phyloP scores from a whole-genome alignment of 192 early-diverging fungal species.

The Coemansia brasiliensis region DNA sequence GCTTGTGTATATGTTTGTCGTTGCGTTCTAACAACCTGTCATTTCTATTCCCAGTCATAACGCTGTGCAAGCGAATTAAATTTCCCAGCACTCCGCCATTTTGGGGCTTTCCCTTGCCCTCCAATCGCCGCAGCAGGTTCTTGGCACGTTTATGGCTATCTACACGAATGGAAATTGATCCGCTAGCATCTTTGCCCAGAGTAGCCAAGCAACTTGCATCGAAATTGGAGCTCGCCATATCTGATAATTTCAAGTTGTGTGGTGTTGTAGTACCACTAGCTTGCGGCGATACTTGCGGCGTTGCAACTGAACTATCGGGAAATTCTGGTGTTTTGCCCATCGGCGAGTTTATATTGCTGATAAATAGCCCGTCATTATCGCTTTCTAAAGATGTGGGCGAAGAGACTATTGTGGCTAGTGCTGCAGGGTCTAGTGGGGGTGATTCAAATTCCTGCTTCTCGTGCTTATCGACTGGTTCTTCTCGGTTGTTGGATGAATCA shows the following conservation, averaged over 20 bases:
- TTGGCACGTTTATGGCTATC: conserved; percentile 27
- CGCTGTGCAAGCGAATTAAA: conserved; percentile 24
- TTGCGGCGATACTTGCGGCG: neutral
- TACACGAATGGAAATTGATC: conserved; percentile 26
- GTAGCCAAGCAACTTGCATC: conserved; percentile 33
- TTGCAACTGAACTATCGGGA: neutral
- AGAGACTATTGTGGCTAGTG: conserved; percentile 8
- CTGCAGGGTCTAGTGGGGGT: conserved; percentile 11
- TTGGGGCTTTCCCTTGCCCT: conserved; percentile 12
- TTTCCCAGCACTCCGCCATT: conserved; percentile 22
- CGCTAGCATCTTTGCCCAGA: conserved; percentile 16
- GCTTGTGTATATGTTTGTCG: neutral
- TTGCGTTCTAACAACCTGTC: neutral
- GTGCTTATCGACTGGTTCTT: neutral
- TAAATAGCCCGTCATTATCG: conserved; percentile 8
- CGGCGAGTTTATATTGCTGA: neutral
- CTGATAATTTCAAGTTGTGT: neutral
- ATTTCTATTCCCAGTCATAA: conserved; percentile 10
- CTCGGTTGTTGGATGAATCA: neutral
- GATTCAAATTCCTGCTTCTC: conserved; percentile 2
- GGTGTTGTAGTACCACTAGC: neutral
- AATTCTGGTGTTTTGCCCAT: neutral
- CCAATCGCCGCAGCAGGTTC: conserved; percentile 21
- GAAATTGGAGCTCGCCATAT: conserved; percentile 27
- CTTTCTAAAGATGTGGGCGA: neutral